Evolutionary conservation across 2,329 filamentous ascomycete species (phyloP).

Genomic region (Trichoderma harzianum): DNA sequence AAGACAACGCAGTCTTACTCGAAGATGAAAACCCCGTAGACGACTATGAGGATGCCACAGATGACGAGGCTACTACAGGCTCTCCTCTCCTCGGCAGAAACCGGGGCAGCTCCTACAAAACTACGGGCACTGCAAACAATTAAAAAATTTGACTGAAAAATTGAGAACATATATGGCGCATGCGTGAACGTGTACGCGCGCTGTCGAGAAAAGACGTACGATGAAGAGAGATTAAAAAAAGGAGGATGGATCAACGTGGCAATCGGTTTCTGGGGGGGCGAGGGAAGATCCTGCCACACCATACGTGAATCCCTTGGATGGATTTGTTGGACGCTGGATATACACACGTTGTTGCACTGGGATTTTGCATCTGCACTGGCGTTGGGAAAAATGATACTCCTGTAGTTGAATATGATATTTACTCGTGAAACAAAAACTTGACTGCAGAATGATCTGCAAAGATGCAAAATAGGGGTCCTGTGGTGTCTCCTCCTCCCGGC

Average conservation of each 20-base stretch:
- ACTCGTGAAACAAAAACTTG: not conserved
- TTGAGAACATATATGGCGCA: not conserved
- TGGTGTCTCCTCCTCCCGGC: not conserved
- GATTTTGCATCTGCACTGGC: not conserved
- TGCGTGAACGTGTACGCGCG: not conserved
- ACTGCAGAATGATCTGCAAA: not conserved
- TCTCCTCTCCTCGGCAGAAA: constrained; percentile 22
- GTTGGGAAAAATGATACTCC: not conserved
- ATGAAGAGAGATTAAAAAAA: not conserved
- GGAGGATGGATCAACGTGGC: constrained; percentile 4
- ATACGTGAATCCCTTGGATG: not conserved
- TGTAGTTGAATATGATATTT: not conserved
- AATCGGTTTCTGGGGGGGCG: not conserved
- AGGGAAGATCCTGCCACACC: not conserved
- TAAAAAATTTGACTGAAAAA: not conserved
- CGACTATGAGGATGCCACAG: constrained; percentile 22
- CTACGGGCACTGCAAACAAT: constrained; percentile 1
- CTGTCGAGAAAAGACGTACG: not conserved
- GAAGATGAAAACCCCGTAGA: constrained; percentile 25
- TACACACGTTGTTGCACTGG: not conserved
- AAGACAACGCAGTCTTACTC: constrained; percentile 27
- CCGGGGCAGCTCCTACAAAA: not conserved
- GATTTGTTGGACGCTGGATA: not conserved
- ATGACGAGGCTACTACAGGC: constrained; percentile 18
- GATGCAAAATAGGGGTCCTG: not conserved